Conservation (phyloP, 495 filamentous ascomycete species). For the Pseudevernia furfuracea region DNA sequence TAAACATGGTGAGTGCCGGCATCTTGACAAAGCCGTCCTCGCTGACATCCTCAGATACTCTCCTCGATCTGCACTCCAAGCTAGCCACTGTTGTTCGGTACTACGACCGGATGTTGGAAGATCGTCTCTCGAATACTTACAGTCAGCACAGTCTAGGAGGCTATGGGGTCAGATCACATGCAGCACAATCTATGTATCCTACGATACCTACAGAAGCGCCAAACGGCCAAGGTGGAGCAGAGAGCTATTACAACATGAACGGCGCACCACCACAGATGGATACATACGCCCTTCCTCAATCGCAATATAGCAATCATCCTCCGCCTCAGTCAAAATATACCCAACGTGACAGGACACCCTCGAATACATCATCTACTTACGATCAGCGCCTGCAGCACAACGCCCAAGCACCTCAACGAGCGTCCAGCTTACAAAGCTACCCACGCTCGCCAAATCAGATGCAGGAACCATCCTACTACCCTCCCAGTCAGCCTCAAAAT, state of each 20-base stretch:
- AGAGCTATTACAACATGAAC: conserved; percentile 75
- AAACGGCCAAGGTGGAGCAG: conserved; percentile 48
- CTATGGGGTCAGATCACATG: conserved; percentile 33
- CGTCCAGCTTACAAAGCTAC: conserved; percentile 24
- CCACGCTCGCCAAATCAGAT: conserved; percentile 15
- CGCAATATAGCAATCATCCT: conserved; percentile 25
- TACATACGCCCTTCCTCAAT: conserved; percentile 29
- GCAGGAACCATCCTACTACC: conserved; percentile 16
- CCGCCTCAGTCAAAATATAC: conserved; percentile 26
- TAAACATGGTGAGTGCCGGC: conserved; percentile 73
- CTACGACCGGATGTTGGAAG: conserved; percentile 96
- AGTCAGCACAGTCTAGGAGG: conserved; percentile 58
- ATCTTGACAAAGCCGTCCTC: neutral
- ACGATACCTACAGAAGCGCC: conserved; percentile 47
- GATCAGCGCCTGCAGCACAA: conserved; percentile 18
- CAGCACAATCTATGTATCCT: conserved; percentile 58
- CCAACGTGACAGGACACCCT: conserved; percentile 24
- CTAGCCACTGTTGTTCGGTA: conserved; percentile 96
- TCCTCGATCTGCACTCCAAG: conserved; percentile 91
- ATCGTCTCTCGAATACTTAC: conserved; percentile 86
- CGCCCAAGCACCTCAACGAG: conserved; percentile 24
- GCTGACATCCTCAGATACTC: conserved; percentile 55
- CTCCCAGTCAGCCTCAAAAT: conserved; percentile 12
- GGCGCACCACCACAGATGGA: conserved; percentile 41
- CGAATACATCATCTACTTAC: conserved; percentile 26